phyloP scores from a whole-genome alignment of 2,329 filamentous ascomycete genomes.

The Aspergillus vadensis region DNA sequence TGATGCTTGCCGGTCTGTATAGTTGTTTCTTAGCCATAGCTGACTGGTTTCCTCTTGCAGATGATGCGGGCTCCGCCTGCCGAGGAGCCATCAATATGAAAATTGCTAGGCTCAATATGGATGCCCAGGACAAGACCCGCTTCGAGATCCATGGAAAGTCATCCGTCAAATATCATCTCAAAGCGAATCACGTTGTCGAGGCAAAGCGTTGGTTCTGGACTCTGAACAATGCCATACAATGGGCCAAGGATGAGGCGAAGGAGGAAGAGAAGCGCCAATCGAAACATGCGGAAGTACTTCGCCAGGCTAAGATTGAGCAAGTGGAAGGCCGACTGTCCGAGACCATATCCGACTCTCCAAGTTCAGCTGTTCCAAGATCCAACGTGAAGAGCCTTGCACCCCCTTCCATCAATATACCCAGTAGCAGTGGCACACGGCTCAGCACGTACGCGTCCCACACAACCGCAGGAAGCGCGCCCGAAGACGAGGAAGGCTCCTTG shows the following conservation, averaged over 20 bases:
- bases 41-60: slow-evolving; percentile 42
- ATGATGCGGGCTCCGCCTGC: slow-evolving; percentile 93
- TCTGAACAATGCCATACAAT: slow-evolving; percentile 97
- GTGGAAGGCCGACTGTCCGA: slow-evolving; percentile 55
- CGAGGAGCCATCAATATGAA: slow-evolving; percentile 98
- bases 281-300: slow-evolving; percentile 72
- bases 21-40: not conserved
- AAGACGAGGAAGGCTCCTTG: slow-evolving; percentile 56
- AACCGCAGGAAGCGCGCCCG: slow-evolving; percentile 50
- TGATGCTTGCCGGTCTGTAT: slow-evolving; percentile 4
- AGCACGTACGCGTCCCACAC: slow-evolving; percentile 53
- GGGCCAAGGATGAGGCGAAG: slow-evolving; percentile 94
- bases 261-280: slow-evolving; percentile 80
- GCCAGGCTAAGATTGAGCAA: slow-evolving; percentile 78
- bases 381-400: slow-evolving; percentile 42
- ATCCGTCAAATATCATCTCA: slow-evolving; percentile 96
- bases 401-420: slow-evolving; percentile 39
- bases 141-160: slow-evolving; percentile 98
- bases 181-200: slow-evolving; percentile 96
- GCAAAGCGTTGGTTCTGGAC: slow-evolving; percentile 99
- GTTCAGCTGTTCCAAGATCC: slow-evolving; percentile 33
- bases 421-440: slow-evolving; percentile 47
- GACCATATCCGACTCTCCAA: slow-evolving; percentile 41
- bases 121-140: slow-evolving; percentile 92
- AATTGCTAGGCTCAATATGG: slow-evolving; percentile 93